Conservation (phyloP, 352 stramenopile species). For the Plasmopara viticola region DNA sequence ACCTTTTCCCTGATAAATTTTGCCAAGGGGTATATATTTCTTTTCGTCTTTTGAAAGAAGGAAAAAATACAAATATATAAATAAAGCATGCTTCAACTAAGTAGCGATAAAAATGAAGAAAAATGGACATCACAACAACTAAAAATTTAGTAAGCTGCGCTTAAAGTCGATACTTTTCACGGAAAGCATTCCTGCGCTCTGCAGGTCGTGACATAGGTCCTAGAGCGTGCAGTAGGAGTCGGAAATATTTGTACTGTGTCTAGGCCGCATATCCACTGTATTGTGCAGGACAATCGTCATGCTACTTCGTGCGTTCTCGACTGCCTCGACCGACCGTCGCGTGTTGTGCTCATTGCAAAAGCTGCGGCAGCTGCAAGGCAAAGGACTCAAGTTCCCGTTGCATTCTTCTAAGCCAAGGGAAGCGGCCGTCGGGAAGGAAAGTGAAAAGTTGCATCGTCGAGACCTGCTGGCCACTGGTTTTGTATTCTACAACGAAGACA, state of each 20-base stretch:
- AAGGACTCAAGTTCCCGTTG: slow-evolving; percentile 60
- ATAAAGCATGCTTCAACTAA: too few relatives aligned
- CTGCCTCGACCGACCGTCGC: slow-evolving; percentile 13
- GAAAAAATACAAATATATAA: too few relatives aligned
- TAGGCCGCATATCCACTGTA: slow-evolving; percentile 3
- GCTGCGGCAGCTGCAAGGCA: slow-evolving; percentile 31
- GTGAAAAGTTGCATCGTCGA: slow-evolving; percentile 12
- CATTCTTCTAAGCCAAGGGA: slow-evolving; percentile 8
- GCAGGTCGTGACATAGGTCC: too few relatives aligned
- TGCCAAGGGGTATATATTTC: too few relatives aligned
- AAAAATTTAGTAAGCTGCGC: too few relatives aligned
- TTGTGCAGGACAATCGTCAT: slow-evolving; percentile 9
- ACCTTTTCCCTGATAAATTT: too few relatives aligned
- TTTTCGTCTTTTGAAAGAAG: too few relatives aligned
- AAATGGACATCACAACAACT: too few relatives aligned
- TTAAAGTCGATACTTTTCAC: too few relatives aligned
- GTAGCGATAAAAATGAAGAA: too few relatives aligned
- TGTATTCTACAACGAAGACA: slow-evolving; percentile 50
- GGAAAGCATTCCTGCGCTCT: too few relatives aligned
- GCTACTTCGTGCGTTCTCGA: slow-evolving; percentile 10
- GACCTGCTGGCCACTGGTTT: slow-evolving; percentile 46
- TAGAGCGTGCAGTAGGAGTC: background rate
- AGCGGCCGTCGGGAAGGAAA: background rate
- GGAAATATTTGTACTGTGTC: background rate
- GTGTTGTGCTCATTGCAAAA: slow-evolving; percentile 57